Conservation (phyloP, 2,329 filamentous ascomycete genomes). For the Sclerotinia sclerotiorum region DNA sequence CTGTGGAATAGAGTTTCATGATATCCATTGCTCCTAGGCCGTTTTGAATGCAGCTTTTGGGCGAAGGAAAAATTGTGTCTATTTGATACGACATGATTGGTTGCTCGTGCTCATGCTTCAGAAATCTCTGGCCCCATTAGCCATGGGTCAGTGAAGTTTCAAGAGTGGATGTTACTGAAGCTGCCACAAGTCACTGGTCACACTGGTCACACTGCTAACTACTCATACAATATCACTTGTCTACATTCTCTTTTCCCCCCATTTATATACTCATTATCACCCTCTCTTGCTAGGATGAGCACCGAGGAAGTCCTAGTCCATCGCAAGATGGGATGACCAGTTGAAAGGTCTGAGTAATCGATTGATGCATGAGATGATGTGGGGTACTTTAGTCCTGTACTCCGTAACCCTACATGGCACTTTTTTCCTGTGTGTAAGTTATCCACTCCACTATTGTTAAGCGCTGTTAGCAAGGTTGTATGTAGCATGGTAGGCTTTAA, state of each 20-base stretch:
- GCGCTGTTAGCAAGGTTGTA: conserved; percentile 1
- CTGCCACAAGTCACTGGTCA: neutral
- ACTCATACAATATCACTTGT: no score
- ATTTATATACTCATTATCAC: neutral
- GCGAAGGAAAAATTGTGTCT: neutral
- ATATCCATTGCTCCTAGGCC: neutral
- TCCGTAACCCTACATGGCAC: no score
- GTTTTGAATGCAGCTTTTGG: neutral
- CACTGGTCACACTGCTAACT: no score
- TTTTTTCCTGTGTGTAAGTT: neutral
- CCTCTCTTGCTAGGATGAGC: neutral
- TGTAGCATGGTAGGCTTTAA: neutral
- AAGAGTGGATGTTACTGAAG: neutral
- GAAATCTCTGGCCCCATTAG: no score
- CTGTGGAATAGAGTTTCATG: neutral
- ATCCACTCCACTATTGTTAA: conserved; percentile 14
- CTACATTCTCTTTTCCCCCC: neutral
- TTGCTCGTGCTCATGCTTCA: neutral
- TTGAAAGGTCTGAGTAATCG: neutral
- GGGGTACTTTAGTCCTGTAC: neutral
- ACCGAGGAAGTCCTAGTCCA: neutral
- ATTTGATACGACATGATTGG: neutral
- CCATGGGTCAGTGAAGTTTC: neutral
- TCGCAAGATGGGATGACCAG: neutral
- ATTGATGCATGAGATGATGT: conserved; percentile 13